Conservation (phyloP, 169 alveolate genomes). For the Eimeria zaria region DNA sequence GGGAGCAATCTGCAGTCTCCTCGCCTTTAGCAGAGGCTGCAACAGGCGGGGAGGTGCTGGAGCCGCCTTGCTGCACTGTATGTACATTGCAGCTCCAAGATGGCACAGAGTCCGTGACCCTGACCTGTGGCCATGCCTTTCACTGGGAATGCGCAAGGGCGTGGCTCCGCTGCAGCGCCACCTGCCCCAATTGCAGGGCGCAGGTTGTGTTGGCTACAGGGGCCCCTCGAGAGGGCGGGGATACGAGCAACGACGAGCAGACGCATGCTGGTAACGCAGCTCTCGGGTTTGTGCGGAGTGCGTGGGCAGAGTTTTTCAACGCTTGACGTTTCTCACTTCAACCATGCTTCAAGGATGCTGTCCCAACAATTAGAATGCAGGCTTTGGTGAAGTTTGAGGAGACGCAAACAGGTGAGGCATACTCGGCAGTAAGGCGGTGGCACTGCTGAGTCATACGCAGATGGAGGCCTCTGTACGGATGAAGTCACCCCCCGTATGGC, state of each 20-base stretch:
- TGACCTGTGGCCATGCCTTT: constrained; percentile 89
- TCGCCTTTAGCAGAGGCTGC: constrained; percentile 22
- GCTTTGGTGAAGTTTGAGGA: neutral
- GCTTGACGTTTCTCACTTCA: neutral
- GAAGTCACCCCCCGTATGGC: neutral
- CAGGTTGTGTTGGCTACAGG: constrained; percentile 58
- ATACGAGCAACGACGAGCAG: neutral
- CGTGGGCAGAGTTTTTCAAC: constrained; percentile 49
- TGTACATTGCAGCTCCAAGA: constrained; percentile 85
- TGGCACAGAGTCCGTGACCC: constrained; percentile 33
- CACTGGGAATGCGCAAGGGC: constrained; percentile 87
- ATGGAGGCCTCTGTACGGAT: neutral
- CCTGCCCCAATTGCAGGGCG: constrained; percentile 90
- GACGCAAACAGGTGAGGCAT: neutral
- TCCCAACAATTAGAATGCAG: neutral
- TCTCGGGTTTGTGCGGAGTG: constrained; percentile 58
- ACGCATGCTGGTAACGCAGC: constrained; percentile 56
- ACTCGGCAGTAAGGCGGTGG: neutral
- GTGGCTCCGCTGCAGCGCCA: constrained; percentile 86
- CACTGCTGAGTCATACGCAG: neutral
- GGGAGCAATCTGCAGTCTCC: neutral
- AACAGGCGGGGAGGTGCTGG: constrained; percentile 55
- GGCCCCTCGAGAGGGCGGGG: constrained; percentile 16
- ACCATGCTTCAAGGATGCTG: neutral
- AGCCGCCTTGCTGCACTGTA: constrained; percentile 88